Conservation (phyloP, 306 rosid genomes). For the Rosa persica region DNA sequence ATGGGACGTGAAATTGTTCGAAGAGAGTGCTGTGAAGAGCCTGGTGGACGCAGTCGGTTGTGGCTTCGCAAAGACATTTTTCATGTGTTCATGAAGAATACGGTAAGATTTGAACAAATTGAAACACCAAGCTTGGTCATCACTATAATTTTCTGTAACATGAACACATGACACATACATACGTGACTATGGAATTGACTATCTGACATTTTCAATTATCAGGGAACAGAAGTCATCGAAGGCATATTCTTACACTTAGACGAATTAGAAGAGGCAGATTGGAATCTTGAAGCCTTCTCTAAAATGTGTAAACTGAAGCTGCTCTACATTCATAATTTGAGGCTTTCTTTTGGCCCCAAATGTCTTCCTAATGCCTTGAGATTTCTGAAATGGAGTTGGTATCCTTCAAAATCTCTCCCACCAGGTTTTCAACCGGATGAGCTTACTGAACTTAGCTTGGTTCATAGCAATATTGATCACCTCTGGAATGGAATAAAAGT, state of each 20-base stretch:
- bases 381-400: slow-evolving; percentile 10
- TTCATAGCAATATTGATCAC: neutral
- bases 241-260: neutral
- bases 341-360: neutral
- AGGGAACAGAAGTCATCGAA: slow-evolving; percentile 6
- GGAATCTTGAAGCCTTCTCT: neutral
- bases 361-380: slow-evolving; percentile 1
- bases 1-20: slow-evolving; percentile 33
- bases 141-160: neutral
- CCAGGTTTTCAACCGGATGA: neutral
- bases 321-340: neutral
- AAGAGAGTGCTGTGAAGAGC: neutral
- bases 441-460: neutral
- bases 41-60: slow-evolving; percentile 21
- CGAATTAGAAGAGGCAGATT: neutral
- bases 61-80: slow-evolving; percentile 24
- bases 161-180: neutral
- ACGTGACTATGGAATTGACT: neutral
- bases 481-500: neutral
- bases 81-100: slow-evolving; percentile 22
- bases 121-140: neutral
- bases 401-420: slow-evolving; percentile 18
- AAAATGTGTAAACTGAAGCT: neutral
- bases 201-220: neutral
- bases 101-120: neutral